These are phyloP conservation scores for Anthoceros angustus DNA, from an alignment of 225 moss, liverwort and hornwort genomes.

Conservation along the genomic window DNA sequence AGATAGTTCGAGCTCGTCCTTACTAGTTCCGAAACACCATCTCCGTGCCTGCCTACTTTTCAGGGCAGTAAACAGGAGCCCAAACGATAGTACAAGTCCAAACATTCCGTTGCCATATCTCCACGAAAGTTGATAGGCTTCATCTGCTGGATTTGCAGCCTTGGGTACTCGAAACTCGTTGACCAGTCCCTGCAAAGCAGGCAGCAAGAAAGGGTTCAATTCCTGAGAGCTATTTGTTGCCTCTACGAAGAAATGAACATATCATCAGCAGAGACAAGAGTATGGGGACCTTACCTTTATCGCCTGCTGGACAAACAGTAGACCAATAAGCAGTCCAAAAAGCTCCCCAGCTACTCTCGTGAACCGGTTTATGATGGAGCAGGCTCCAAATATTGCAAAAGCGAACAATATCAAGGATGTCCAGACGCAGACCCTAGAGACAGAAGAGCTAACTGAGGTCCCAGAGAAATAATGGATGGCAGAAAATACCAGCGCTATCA, in stretches of 20 bases:
- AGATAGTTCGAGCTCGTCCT: not conserved
- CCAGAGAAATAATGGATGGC: not conserved
- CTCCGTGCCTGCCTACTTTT: constrained; percentile 41
- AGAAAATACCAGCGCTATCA: not conserved
- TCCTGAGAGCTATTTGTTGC: too few species aligned
- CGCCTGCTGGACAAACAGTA: constrained; percentile 61
- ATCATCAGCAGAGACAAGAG: not conserved
- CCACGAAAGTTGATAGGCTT: constrained; percentile 45
- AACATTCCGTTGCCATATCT: constrained; percentile 64
- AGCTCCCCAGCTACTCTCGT: constrained; percentile 71
- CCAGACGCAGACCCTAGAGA: constrained; percentile 78
- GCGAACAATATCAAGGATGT: constrained; percentile 35
- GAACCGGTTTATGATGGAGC: constrained; percentile 57
- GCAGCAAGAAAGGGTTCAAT: too few species aligned
- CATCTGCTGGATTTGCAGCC: constrained; percentile 19
- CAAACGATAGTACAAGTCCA: constrained; percentile 51
- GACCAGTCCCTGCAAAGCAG: constrained; percentile 38
- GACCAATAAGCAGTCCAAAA: constrained; percentile 66
- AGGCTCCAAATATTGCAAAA: constrained; percentile 55
- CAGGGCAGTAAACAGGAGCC: constrained; percentile 57
- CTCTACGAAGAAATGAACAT: too few species aligned
- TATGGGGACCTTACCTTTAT: constrained; percentile 28
- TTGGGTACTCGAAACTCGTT: constrained; percentile 42
- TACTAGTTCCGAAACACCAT: constrained; percentile 54
- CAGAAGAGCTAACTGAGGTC: constrained; percentile 5